Base-by-base conservation (phyloP, 2,329 filamentous ascomycete species). In the Kalmusia sp. region DNA sequence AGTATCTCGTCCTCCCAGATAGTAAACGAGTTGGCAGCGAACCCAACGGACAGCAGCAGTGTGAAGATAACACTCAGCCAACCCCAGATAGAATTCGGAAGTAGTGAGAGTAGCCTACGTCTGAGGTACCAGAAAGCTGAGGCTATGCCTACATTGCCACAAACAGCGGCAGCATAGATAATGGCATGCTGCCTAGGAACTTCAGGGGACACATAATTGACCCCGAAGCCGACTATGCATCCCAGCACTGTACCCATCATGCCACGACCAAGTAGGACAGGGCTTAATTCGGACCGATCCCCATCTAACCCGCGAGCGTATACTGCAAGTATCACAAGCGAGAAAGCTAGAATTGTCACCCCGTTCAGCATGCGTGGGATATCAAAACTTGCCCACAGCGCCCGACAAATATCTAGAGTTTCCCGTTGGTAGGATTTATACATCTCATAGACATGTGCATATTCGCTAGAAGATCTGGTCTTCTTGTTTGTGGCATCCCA, bases 1-100 rank as follows among this genome's bases (percentile, higher is more conserved):
- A 96, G 82, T 51, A 97, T 97, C 12, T 92, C 90, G 68, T 99
- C 95, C 77, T 99, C 95, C 93, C 95, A 99, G 61, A 99, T 96
- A 0, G 93, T 98, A 76, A 93, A 99, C 0, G 95, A 99, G 76
- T 99, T 99, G 3, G 95, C 95, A 0, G 93, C 93, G 72, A 98
- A 99, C 6, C 95, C 93, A 46, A 91, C 80, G n/a, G 92, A 96
- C 68, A 96, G 91, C 56, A 89, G 87, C n/a, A 92, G 73, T 0
- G 92, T 92, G 62, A 96, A 92, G 12, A 93, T 72, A 22, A 91
- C 79, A 5, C 91, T 88, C 54, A 96, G 79, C 87, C 91, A 93
- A n/a, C 92, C 89, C 93, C 93, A 99, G 49, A 93, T 77, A 0
- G 85, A 89, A n/a, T 76, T 84, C 0, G 92, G 93, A 8, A 92